phyloP scores from a whole-genome alignment of 129 eudicot species.

The Chrysanthemum seticuspe region DNA sequence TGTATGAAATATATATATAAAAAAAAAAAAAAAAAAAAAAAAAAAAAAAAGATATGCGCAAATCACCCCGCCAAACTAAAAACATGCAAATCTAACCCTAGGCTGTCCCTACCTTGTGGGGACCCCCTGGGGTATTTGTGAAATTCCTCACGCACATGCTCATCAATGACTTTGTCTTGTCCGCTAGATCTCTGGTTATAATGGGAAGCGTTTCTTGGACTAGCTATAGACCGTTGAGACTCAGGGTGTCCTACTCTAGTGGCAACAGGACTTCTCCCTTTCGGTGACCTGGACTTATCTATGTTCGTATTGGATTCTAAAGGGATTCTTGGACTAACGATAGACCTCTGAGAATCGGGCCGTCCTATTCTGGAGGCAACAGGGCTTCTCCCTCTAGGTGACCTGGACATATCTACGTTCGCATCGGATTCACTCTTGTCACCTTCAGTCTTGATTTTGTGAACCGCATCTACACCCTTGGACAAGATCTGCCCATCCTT shows the following conservation, averaged over 20 bases:
- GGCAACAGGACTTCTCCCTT: slow-evolving; percentile 58
- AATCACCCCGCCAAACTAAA: background rate
- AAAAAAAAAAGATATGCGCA: no score
- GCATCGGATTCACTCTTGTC: slow-evolving; percentile 41
- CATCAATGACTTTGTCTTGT: slow-evolving; percentile 74
- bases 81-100: slow-evolving; percentile 36
- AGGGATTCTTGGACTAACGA: slow-evolving; percentile 37
- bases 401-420: slow-evolving; percentile 49
- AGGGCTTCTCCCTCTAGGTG: slow-evolving; percentile 70
- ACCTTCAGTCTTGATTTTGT: slow-evolving; percentile 70
- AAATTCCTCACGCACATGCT: slow-evolving; percentile 67
- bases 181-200: slow-evolving; percentile 56
- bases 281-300: slow-evolving; percentile 60
- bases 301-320: slow-evolving; percentile 41
- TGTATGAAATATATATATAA: no score
- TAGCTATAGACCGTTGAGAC: slow-evolving; percentile 62
- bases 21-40: no score
- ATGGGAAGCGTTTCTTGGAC: slow-evolving; percentile 40
- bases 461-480: slow-evolving; percentile 95
- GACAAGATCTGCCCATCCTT: slow-evolving; percentile 76
- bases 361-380: slow-evolving; percentile 46
- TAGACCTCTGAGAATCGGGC: slow-evolving; percentile 73
- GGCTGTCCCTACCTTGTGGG: slow-evolving; percentile 59
- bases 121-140: slow-evolving; percentile 59
- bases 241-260: slow-evolving; percentile 54